These are phyloP conservation scores for Pyrenochaeta sp. DNA, from an alignment of 2,329 filamentous ascomycete genomes.

Conservation along the genomic window DNA sequence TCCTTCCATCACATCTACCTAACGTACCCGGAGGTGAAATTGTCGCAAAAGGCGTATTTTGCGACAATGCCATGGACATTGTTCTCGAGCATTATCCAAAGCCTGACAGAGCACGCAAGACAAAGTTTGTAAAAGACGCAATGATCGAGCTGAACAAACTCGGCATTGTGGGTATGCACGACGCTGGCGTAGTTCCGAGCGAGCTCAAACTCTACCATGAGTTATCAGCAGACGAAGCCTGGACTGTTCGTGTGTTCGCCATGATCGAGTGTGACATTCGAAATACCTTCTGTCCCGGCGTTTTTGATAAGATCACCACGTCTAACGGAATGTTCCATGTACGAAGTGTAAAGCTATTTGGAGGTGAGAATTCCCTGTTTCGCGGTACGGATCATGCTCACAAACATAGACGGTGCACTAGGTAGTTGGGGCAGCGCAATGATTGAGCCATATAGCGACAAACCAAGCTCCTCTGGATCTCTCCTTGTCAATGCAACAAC, in stretches of 20 bases:
- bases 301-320: constrained; percentile 56
- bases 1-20: constrained; percentile 62
- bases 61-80: constrained; percentile 75
- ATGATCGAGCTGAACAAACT: constrained; percentile 70
- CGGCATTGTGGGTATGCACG: constrained; percentile 74
- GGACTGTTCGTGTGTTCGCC: constrained; percentile 71
- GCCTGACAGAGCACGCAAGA: constrained; percentile 62
- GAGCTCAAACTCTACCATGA: constrained; percentile 65
- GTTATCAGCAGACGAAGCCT: constrained; percentile 61
- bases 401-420: constrained; percentile 68
- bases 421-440: constrained; percentile 77
- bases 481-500: constrained; percentile 72
- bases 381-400: constrained; percentile 13
- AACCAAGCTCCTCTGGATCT: constrained; percentile 67
- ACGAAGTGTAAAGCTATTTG: constrained; percentile 74
- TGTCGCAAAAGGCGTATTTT: constrained; percentile 73
- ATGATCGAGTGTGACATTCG: constrained; percentile 73
- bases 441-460: constrained; percentile 74
- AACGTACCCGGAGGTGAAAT: constrained; percentile 71
- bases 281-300: constrained; percentile 69
- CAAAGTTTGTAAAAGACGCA: constrained; percentile 65
- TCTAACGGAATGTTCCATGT: constrained; percentile 64
- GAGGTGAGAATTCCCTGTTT: constrained; percentile 55
- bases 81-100: constrained; percentile 66
- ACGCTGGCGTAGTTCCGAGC: constrained; percentile 68